Percentiles rank a stretch among this genome's conserved stretches.
Evolutionary conservation across 257 asterid species (phyloP).

Genomic region (Nicotiana obtusifolia): DNA sequence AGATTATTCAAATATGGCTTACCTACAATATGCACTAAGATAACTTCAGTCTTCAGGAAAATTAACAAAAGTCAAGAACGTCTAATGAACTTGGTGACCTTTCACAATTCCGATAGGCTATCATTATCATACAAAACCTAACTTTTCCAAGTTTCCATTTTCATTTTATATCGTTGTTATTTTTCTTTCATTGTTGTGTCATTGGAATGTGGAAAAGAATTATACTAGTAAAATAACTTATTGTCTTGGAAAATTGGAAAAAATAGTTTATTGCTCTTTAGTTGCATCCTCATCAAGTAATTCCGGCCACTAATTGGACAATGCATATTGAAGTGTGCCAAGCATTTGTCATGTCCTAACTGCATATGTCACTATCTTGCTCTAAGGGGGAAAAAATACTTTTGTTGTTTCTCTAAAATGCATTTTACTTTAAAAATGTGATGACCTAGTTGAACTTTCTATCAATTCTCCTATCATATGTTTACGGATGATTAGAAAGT

Average conservation of each 20-base stretch:
- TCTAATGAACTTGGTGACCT: slow-evolving; percentile 1
- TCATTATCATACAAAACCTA: slow-evolving; percentile 8
- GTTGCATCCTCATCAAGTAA: slow-evolving; percentile 22
- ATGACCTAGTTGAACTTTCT: neutral
- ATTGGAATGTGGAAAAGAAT: neutral
- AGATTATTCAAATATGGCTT: neutral
- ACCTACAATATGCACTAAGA: slow-evolving; percentile 8
- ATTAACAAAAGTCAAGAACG: neutral
- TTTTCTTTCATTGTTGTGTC: neutral
- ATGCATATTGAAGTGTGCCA: neutral
- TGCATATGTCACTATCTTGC: slow-evolving; percentile 8
- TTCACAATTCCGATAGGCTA: slow-evolving; percentile 2
- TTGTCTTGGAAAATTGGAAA: neutral
- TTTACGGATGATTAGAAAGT: neutral
- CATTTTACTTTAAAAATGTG: neutral
- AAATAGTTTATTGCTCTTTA: neutral
- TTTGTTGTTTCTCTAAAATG: neutral
- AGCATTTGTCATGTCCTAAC: slow-evolving; percentile 14
- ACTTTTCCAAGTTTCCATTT: neutral
- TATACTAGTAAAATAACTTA: neutral
- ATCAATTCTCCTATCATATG: neutral
- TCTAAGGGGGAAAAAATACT: neutral
- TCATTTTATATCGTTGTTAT: neutral
- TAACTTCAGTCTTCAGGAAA: neutral
- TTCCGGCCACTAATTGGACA: slow-evolving; percentile 8